phyloP scores from a whole-genome alignment of 108 stramenopile genomes.

The Nitzschia sp. region DNA sequence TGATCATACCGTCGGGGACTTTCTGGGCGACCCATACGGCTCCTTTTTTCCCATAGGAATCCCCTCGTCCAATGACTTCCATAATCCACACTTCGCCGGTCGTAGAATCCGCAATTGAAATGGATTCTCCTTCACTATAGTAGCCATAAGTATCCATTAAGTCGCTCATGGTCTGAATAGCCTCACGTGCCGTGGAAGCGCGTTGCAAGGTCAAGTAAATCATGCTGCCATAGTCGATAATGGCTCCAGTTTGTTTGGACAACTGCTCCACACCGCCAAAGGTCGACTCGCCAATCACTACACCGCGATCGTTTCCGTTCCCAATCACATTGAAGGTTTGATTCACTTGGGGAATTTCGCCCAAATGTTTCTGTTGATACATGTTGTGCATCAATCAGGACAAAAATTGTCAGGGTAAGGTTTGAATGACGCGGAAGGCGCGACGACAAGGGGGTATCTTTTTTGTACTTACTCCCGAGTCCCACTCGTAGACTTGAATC shows the following conservation, averaged over 20 bases:
- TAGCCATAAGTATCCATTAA: constrained; percentile 67
- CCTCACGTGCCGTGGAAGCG: constrained; percentile 54
- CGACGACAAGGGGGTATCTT: neutral
- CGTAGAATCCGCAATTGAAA: constrained; percentile 57
- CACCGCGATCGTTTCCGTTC: constrained; percentile 68
- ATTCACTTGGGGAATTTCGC: constrained; percentile 52
- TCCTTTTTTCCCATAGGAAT: constrained; percentile 38
- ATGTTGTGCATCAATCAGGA: neutral
- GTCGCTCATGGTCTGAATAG: constrained; percentile 57
- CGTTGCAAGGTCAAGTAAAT: constrained; percentile 77
- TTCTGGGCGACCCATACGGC: constrained; percentile 74
- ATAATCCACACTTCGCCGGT: constrained; percentile 77
- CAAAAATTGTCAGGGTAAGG: neutral
- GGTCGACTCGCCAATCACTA: constrained; percentile 79
- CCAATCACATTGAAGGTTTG: constrained; percentile 76
- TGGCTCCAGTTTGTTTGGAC: constrained; percentile 40
- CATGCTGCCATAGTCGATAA: constrained; percentile 76
- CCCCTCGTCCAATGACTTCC: constrained; percentile 73
- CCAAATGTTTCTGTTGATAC: constrained; percentile 36
- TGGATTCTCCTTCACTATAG: constrained; percentile 63
- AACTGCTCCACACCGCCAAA: constrained; percentile 66
- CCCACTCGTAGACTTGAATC: constrained; percentile 65
- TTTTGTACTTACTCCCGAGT: constrained; percentile 43
- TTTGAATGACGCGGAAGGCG: neutral
- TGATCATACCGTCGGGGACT: constrained; percentile 56